These are phyloP conservation scores for Populus hybrid DNA, from an alignment of 441 rosid species.

Conservation along the genomic window DNA sequence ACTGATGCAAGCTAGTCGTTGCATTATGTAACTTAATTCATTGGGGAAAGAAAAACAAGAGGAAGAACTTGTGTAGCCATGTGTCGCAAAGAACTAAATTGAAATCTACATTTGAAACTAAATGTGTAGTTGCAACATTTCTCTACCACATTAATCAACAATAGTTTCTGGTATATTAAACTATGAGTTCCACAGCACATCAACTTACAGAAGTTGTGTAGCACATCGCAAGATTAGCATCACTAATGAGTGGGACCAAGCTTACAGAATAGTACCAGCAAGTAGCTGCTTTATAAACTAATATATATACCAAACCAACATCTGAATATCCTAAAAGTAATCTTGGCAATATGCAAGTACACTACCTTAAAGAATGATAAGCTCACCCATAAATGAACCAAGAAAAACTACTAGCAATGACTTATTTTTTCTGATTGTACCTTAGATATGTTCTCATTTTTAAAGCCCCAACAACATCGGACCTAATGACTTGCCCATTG, in stretches of 20 bases:
- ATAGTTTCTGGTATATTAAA: neutral
- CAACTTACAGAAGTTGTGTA: neutral
- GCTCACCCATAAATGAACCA: slow-evolving; percentile 4
- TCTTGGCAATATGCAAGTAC: slow-evolving; percentile 2
- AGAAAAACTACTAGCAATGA: slow-evolving; percentile 4
- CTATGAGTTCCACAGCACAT: neutral
- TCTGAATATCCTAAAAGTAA: neutral
- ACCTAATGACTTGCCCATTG: slow-evolving; percentile 92
- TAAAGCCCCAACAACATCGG: slow-evolving; percentile 95
- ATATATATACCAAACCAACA: neutral
- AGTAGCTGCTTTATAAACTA: neutral
- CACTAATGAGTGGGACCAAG: neutral
- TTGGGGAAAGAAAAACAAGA: neutral
- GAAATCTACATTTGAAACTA: neutral
- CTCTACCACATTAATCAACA: neutral
- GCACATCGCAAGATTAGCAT: neutral
- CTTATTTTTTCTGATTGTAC: slow-evolving; percentile 28
- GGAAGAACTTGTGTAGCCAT: too few relatives aligned
- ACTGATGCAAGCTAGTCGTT: neutral
- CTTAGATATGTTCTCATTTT: slow-evolving; percentile 98
- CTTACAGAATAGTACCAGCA: neutral
- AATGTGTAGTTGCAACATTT: neutral
- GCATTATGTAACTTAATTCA: neutral
- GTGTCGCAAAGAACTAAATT: neutral
- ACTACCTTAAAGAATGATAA: neutral